A percentile compares a stretch with the other conserved stretches of the same genome.
These are phyloP conservation scores for Ricinus communis DNA, from an alignment of 345 rosid genomes.

Conservation along the genomic window DNA sequence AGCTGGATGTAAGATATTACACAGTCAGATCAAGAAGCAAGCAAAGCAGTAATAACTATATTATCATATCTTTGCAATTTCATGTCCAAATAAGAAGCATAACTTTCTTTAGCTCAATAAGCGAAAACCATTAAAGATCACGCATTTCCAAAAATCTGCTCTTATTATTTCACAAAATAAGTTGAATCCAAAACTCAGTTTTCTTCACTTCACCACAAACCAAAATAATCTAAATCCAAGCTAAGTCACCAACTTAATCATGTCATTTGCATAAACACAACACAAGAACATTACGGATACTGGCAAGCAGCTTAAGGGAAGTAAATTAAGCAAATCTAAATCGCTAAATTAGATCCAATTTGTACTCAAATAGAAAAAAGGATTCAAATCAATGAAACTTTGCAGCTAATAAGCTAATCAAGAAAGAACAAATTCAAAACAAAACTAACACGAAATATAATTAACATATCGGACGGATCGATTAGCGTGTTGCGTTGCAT, in stretches of 20 bases:
- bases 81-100: background rate
- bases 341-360: constrained; percentile 8
- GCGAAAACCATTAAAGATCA: background rate
- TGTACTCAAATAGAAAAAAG: background rate
- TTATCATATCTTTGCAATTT: background rate
- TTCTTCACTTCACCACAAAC: too few relatives aligned
- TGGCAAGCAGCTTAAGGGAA: too few relatives aligned
- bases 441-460: background rate
- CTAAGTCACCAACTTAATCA: background rate
- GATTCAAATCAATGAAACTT: too few relatives aligned
- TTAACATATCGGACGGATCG: too few relatives aligned
- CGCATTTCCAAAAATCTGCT: background rate
- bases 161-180: background rate
- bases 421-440: background rate
- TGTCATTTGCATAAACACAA: too few relatives aligned
- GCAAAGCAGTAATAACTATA: background rate
- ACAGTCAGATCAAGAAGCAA: background rate
- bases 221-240: background rate
- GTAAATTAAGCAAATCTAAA: too few relatives aligned
- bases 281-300: too few relatives aligned
- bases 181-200: too few relatives aligned
- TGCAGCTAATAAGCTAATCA: background rate
- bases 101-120: background rate
- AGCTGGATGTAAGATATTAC: background rate
- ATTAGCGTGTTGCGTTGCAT: too few relatives aligned